These are phyloP conservation scores for Yamadazyma triangularis DNA, from an alignment of 1,139 yeast genomes.

Conservation along the genomic window DNA sequence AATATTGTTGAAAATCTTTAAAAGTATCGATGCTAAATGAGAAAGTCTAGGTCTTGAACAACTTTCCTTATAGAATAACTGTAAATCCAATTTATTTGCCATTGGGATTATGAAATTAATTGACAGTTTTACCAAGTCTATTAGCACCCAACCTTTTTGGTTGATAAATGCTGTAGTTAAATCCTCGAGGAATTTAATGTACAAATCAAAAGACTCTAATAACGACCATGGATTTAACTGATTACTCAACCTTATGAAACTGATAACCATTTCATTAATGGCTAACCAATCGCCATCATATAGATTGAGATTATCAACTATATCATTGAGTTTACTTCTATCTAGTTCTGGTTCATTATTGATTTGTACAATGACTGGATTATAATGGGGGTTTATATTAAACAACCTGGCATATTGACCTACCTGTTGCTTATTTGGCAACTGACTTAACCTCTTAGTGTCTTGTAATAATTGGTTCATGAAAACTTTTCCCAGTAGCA, in stretches of 20 bases:
- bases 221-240: conserved; percentile 60
- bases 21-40: conserved; percentile 51
- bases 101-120: conserved; percentile 44
- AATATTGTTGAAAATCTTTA: conserved; percentile 60
- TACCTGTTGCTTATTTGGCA: conserved; percentile 5
- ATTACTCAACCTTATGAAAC: conserved; percentile 49
- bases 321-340: neutral
- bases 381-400: conserved; percentile 5
- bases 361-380: conserved; percentile 2
- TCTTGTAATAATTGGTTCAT: conserved; percentile 10
- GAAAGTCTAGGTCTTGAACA: conserved; percentile 46
- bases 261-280: conserved; percentile 45
- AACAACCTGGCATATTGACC: conserved; percentile 3
- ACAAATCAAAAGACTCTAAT: conserved; percentile 55
- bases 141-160: conserved; percentile 45
- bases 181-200: conserved; percentile 48
- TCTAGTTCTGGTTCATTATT: conserved; percentile 2
- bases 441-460: conserved; percentile 3
- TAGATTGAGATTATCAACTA: conserved; percentile 6
- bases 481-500: conserved; percentile 1
- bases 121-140: conserved; percentile 38
- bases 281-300: conserved; percentile 40
- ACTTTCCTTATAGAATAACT: conserved; percentile 36
- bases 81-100: conserved; percentile 47
- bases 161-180: conserved; percentile 58